Percentiles rank a stretch among this genome's conserved stretches.
These are phyloP conservation scores for Fusarium heterosporum DNA, from an alignment of 2,329 filamentous ascomycete species.

Conservation along the genomic window DNA sequence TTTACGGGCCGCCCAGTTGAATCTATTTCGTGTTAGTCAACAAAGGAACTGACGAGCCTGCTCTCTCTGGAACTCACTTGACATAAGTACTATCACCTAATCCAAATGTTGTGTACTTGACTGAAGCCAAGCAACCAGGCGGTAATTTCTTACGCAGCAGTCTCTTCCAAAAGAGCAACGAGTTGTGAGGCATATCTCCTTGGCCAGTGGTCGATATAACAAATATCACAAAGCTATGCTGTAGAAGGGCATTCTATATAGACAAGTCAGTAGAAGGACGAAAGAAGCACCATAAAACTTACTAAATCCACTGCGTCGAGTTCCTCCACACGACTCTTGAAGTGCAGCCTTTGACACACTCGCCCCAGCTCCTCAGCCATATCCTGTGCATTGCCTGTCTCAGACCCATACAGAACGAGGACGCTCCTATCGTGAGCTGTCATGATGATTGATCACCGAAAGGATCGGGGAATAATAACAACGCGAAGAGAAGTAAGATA, in stretches of 20 bases:
- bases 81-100: slow-evolving; percentile 95
- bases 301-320: slow-evolving; percentile 82
- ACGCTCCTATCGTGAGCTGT: slow-evolving; percentile 54
- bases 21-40: slow-evolving; percentile 61
- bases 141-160: slow-evolving; percentile 83
- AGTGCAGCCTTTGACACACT: slow-evolving; percentile 80
- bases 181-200: slow-evolving; percentile 90
- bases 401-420: slow-evolving; percentile 90
- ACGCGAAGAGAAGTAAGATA: background rate
- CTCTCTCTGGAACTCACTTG: slow-evolving; percentile 68
- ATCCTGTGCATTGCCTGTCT: slow-evolving; percentile 95
- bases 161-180: slow-evolving; percentile 84
- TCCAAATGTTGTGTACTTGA: slow-evolving; percentile 88
- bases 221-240: slow-evolving; percentile 75
- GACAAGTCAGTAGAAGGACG: slow-evolving; percentile 21
- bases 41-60: background rate
- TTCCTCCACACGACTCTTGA: slow-evolving; percentile 79
- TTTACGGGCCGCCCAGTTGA: slow-evolving; percentile 93
- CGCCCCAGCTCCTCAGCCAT: slow-evolving; percentile 86
- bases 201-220: slow-evolving; percentile 93
- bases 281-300: slow-evolving; percentile 52
- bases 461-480: background rate
- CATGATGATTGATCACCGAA: slow-evolving; percentile 34
- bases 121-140: slow-evolving; percentile 72
- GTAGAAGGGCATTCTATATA: slow-evolving; percentile 62